A percentile compares a stretch with the other conserved stretches of the same genome.
Evolutionary conservation across 2,329 filamentous ascomycete species (phyloP).

Genomic region (Calonectria pseudoturangicola): DNA sequence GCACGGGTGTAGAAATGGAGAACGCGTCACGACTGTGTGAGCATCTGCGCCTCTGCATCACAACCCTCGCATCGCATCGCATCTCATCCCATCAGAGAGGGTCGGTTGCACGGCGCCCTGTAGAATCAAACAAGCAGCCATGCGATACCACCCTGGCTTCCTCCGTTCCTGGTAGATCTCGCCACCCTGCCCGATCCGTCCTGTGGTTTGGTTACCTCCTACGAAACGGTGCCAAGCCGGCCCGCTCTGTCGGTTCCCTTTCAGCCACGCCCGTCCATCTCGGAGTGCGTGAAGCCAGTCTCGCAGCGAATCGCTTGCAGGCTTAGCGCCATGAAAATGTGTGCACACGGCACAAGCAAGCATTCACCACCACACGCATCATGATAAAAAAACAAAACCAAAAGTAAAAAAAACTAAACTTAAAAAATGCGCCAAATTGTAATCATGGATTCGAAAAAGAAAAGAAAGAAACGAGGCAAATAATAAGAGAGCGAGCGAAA

Average conservation of each 20-base stretch:
- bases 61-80: slow-evolving; percentile 21
- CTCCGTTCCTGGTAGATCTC: slow-evolving; percentile 47
- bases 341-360: background rate
- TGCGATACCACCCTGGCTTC: slow-evolving; percentile 53
- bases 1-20: slow-evolving; percentile 27
- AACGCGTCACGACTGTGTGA: slow-evolving; percentile 34
- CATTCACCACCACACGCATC: too few species aligned
- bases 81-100: slow-evolving; percentile 26
- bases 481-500: too few species aligned
- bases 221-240: slow-evolving; percentile 23
- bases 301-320: background rate
- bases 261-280: slow-evolving; percentile 9
- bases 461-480: too few species aligned
- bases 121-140: slow-evolving; percentile 52
- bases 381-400: too few species aligned
- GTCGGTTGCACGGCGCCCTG: slow-evolving; percentile 37
- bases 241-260: slow-evolving; percentile 25
- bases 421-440: background rate
- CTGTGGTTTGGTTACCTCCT: slow-evolving; percentile 20
- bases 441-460: too few species aligned
- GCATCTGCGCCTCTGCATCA: slow-evolving; percentile 36
- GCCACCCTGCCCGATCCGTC: slow-evolving; percentile 24
- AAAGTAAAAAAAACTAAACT: background rate
- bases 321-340: background rate
- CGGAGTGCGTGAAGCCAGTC: background rate